Base-by-base conservation (phyloP, 108 stramenopile genomes). In the Fistulifera solaris region DNA sequence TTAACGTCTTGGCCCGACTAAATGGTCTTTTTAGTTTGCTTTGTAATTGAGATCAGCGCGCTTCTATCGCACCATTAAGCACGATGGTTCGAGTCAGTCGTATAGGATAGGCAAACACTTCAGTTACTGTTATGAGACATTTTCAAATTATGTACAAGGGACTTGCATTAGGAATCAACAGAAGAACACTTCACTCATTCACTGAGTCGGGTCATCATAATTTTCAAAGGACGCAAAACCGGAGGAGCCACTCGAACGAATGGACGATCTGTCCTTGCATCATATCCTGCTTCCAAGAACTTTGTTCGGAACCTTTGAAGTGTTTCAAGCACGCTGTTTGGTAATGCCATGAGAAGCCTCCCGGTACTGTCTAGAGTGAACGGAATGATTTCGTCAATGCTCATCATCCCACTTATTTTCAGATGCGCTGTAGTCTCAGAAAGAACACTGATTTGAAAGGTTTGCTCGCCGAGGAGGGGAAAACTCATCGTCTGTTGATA, bases 251-350 rank as follows among this genome's bases (percentile, higher is more conserved):
- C 44, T 31, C 23, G 38, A 41, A 39, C 27, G 19, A n/a, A 26
- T 15, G 21, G 54, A 39, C 28, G 26, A 25, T 42, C 40, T 39
- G 39, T 55, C 38, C 23, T 16, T 15, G 23, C 42, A 44, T 44
- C 45, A 58, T 45, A 16, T n/a, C 57, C 43, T 58, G 17, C 59
- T 49, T 49, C 24, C 14, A 25, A n/a, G 6, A 51, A 25, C n/a
- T 7, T 24, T 8, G 50, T 25, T 25, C 50, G 50, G 22, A 43
- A 25, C 16, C 16, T 44, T 11, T 45, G 50, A 7, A 51, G n/a
- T 2, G n/a, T 25, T 27, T n/a, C n/a, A 5, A 26, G 22, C 3
- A 25, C 22, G 7, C 24, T 51, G 19, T 51, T 24, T n/a, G 50
- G 24, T 51, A 51, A 24, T 22, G 50, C n/a, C 19, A 21, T 24